phyloP scores from a whole-genome alignment of 2,329 filamentous ascomycete genomes.

The Phaeoacremonium minimum region DNA sequence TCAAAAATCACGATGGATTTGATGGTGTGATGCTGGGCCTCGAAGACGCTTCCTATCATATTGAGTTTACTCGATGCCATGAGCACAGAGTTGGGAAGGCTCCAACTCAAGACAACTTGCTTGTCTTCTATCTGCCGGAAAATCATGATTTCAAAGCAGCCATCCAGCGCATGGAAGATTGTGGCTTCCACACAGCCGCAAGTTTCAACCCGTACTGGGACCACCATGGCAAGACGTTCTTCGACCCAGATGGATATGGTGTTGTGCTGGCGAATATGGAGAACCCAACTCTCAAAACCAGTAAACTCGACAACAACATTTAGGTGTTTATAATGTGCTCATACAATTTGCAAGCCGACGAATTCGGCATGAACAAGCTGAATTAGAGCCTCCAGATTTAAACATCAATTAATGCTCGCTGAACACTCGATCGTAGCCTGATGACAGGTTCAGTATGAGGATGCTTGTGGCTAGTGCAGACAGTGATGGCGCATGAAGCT shows the following conservation, averaged over 20 bases:
- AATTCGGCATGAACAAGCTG: no score
- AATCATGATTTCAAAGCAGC: conserved; percentile 19
- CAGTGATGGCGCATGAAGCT: conserved; percentile 18
- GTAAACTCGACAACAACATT: no score
- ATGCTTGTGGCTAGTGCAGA: conserved; percentile 26
- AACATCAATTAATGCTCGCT: no score
- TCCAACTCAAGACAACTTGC: conserved; percentile 36
- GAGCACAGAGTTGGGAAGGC: conserved; percentile 27
- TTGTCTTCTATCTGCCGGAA: conserved; percentile 36
- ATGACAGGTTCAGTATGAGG: conserved; percentile 19
- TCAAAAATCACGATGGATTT: conserved; percentile 30
- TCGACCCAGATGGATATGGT: conserved; percentile 39
- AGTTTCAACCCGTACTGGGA: conserved; percentile 42
- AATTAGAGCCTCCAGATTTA: no score
- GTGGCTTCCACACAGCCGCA: conserved; percentile 26
- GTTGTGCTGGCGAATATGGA: conserved; percentile 31
- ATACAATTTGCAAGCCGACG: no score
- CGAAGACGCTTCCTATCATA: conserved; percentile 29
- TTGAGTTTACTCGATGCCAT: conserved; percentile 33
- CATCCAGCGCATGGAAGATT: conserved; percentile 25
- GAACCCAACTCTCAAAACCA: neutral
- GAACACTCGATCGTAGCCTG: no score
- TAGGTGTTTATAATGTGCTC: no score
- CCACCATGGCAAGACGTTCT: conserved; percentile 34
- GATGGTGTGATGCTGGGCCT: conserved; percentile 37